Evolutionary conservation across 495 filamentous ascomycete genomes (phyloP).

Genomic region (Xylaria grammica): DNA sequence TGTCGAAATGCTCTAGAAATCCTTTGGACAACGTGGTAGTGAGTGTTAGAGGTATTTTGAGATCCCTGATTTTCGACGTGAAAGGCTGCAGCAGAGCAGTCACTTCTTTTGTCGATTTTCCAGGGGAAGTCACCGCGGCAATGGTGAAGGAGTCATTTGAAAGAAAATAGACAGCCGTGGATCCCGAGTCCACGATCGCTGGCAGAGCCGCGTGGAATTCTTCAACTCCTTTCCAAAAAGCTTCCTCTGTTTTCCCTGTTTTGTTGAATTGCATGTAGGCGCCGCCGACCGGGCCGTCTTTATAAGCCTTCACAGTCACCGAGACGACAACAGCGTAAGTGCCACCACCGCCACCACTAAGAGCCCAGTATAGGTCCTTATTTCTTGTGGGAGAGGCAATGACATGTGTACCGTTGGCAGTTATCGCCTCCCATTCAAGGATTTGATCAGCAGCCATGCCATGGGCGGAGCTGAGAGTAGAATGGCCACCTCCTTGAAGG

Average conservation of each 20-base stretch:
- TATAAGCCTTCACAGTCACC: slow-evolving; percentile 49
- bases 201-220: slow-evolving; percentile 35
- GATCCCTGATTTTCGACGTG: slow-evolving; percentile 33
- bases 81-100: slow-evolving; percentile 42
- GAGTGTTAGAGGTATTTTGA: slow-evolving; percentile 38
- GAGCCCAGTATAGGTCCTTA: slow-evolving; percentile 65
- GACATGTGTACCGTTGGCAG: slow-evolving; percentile 51
- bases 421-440: slow-evolving; percentile 65
- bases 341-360: slow-evolving; percentile 61
- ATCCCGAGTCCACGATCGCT: slow-evolving; percentile 31
- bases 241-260: slow-evolving; percentile 41
- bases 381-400: slow-evolving; percentile 54
- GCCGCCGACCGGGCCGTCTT: slow-evolving; percentile 39
- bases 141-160: slow-evolving; percentile 54
- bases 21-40: slow-evolving; percentile 19
- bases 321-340: slow-evolving; percentile 55
- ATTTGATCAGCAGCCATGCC: slow-evolving; percentile 67
- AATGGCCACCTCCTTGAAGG: slow-evolving; percentile 68
- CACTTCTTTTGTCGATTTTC: slow-evolving; percentile 42
- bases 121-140: slow-evolving; percentile 45
- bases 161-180: slow-evolving; percentile 53
- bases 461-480: slow-evolving; percentile 53
- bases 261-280: slow-evolving; percentile 39
- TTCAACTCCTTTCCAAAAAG: slow-evolving; percentile 46
- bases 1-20: slow-evolving; percentile 51